Conservation (phyloP, 202 grass and related monocot species). For the Cymbopogon flexuosus region DNA sequence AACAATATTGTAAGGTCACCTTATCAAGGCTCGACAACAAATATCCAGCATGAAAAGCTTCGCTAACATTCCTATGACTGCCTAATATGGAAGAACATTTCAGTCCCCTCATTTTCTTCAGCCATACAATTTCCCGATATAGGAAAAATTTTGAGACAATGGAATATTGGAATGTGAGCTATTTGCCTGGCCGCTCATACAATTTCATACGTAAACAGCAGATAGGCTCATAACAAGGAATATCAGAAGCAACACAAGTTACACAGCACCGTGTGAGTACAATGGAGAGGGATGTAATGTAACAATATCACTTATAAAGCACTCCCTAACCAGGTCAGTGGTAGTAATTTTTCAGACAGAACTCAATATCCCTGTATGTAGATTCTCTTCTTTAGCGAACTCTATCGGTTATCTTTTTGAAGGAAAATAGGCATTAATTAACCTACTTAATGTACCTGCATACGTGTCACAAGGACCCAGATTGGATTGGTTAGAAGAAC, state of each 20-base stretch:
- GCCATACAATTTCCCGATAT: not conserved
- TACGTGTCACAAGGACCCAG: conserved; percentile 96
- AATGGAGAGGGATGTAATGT: conserved; percentile 15
- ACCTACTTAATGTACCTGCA: conserved; percentile 70
- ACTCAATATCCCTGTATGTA: not conserved
- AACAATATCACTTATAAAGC: not conserved
- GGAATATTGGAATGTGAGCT: not conserved
- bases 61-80: not conserved
- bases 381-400: conserved; percentile 1
- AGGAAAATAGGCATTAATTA: not conserved
- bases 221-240: not conserved
- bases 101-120: not conserved
- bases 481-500: conserved; percentile 93
- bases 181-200: not conserved
- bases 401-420: not conserved
- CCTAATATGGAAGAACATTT: not conserved
- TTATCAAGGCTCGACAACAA: not conserved
- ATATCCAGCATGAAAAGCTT: not conserved
- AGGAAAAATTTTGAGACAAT: not conserved
- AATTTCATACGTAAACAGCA: not conserved
- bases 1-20: not conserved
- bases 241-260: not conserved
- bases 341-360: not conserved
- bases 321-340: not conserved
- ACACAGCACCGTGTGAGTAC: not conserved